Conservation (phyloP, 2,329 filamentous ascomycete species). For the Emmonsiellopsis sp. region DNA sequence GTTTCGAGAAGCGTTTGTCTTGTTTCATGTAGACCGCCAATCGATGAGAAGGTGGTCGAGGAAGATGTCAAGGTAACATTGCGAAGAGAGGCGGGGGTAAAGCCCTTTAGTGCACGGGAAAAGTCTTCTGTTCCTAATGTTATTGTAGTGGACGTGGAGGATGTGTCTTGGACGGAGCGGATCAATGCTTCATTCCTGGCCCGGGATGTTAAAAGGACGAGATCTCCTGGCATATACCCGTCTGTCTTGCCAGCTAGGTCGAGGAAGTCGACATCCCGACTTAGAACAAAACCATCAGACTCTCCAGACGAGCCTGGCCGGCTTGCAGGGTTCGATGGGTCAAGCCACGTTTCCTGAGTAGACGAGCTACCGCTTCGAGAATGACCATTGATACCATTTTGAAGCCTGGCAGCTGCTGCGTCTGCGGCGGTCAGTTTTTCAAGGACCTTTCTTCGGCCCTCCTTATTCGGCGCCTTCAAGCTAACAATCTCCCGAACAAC, state of each 20-base stretch:
- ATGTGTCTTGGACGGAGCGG: slow-evolving; percentile 56
- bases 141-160: slow-evolving; percentile 46
- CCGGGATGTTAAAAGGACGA: slow-evolving; percentile 74
- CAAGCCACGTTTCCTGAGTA: slow-evolving; percentile 63
- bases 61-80: slow-evolving; percentile 92
- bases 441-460: slow-evolving; percentile 72
- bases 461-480: slow-evolving; percentile 86
- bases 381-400: slow-evolving; percentile 23
- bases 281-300: slow-evolving; percentile 60
- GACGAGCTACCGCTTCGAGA: slow-evolving; percentile 16
- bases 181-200: slow-evolving; percentile 91
- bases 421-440: slow-evolving; percentile 60
- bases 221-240: slow-evolving; percentile 94
- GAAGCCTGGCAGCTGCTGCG: slow-evolving; percentile 29
- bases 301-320: slow-evolving; percentile 34
- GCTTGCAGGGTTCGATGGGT: slow-evolving; percentile 54
- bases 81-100: slow-evolving; percentile 87
- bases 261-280: slow-evolving; percentile 74
- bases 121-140: slow-evolving; percentile 69
- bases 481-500: slow-evolving; percentile 85
- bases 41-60: slow-evolving; percentile 83
- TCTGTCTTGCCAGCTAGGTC: slow-evolving; percentile 91
- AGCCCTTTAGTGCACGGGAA: slow-evolving; percentile 73
- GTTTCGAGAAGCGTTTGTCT: slow-evolving; percentile 90
- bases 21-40: slow-evolving; percentile 79